These are phyloP conservation scores for Scheffersomyces lignicola DNA, from an alignment of 1,139 yeast species.

Conservation along the genomic window DNA sequence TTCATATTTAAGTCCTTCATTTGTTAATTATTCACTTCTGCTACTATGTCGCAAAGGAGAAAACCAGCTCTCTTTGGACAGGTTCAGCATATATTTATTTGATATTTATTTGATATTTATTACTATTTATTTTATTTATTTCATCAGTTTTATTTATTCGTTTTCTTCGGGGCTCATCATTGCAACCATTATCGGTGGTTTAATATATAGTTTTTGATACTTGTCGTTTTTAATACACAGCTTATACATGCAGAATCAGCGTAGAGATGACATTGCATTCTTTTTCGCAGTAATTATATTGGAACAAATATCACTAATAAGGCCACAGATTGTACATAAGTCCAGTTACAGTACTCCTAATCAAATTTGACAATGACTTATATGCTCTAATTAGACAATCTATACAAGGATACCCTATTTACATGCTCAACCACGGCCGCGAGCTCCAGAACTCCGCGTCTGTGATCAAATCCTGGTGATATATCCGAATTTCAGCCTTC, in stretches of 20 bases:
- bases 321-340: no score
- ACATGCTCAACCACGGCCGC: conserved; percentile 33
- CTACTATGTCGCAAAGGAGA: background rate
- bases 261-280: no score
- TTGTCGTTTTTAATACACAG: no score
- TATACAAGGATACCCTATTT: no score
- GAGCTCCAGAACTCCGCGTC: conserved; percentile 55
- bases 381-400: no score
- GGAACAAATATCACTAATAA: no score
- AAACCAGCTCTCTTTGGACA: background rate
- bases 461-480: conserved; percentile 60
- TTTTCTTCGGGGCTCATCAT: background rate
- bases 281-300: no score
- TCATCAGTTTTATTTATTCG: background rate
- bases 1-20: conserved; percentile 22
- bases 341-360: no score
- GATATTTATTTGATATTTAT: background rate
- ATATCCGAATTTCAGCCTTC: conserved; percentile 45
- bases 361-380: no score
- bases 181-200: no score
- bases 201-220: no score
- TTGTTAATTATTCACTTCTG: background rate
- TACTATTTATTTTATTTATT: conserved; percentile 1
- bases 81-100: background rate
- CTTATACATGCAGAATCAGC: no score